Evolutionary conservation across 805 yeast genomes (phyloP).

Genomic region (Candida adriatica): DNA sequence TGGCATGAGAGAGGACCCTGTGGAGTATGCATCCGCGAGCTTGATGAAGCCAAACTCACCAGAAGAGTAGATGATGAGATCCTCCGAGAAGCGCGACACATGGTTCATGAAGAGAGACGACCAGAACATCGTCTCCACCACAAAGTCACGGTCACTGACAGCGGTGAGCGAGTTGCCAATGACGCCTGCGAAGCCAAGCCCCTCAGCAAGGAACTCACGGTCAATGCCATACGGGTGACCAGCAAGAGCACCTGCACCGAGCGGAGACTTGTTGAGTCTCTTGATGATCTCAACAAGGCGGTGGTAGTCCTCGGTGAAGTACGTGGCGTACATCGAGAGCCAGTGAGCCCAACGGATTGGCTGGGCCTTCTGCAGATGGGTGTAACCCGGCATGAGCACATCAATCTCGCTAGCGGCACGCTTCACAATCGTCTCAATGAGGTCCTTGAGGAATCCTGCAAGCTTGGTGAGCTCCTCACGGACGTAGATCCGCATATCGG

Average conservation of each 20-base stretch:
- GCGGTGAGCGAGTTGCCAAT: constrained; percentile 97
- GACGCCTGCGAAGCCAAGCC: constrained; percentile 73
- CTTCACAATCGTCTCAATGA: constrained; percentile 58
- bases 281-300: constrained; percentile 73
- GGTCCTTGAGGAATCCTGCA: constrained; percentile 45
- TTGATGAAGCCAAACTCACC: constrained; percentile 95
- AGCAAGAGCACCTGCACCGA: constrained; percentile 97
- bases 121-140: constrained; percentile 95
- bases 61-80: constrained; percentile 89
- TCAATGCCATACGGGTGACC: constrained; percentile 99
- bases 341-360: constrained; percentile 99
- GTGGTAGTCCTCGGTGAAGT: constrained; percentile 83
- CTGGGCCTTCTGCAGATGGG: constrained; percentile 95
- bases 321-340: constrained; percentile 92
- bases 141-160: constrained; percentile 95
- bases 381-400: constrained; percentile 96
- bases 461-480: constrained; percentile 64
- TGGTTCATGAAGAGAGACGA: constrained; percentile 92
- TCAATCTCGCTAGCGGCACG: constrained; percentile 86
- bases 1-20: constrained; percentile 98
- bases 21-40: constrained; percentile 95
- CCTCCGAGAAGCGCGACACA: constrained; percentile 90
- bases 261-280: constrained; percentile 83
- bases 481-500: constrained; percentile 95
- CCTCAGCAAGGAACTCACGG: constrained; percentile 78